Base-by-base conservation (phyloP, 208 protist genomes). In the Trypanosoma brucei region DNA sequence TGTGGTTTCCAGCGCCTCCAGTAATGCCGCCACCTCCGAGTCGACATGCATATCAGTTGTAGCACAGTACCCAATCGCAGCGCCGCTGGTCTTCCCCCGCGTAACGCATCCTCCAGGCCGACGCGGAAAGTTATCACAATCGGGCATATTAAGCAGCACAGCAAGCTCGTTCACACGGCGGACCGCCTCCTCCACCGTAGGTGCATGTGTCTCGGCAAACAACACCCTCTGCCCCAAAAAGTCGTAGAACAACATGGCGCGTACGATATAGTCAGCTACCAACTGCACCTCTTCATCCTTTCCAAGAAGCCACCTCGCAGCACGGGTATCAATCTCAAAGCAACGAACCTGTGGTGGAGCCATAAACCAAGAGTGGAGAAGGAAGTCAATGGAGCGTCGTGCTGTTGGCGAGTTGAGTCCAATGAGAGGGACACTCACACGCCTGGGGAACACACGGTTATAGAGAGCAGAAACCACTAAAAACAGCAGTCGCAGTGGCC, bases 171-270 rank as follows among this genome's bases (percentile, higher is more conserved):
- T 46, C 2, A 91, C 50, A 0, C 67, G 81, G 36, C 39, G 14
- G 35, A 86, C 70, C 2, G 84, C 79, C 31, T 70, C 74, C 22
- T 48, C 53, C 5, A 70, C 34, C 0, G 55, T 67, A 13, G 36
- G 3, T 22, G 67, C 78, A 53, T 91, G 81, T 6, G 84, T 91
- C 56, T 91, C 84, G 0, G 78, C 84, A 56, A 91, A 91, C n/a
- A 91, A 62, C 2, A 91, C 78, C 36, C 84, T 72, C 57, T 88
- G 80, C 0, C 84, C 84, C 3, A 78, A 69, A 36, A 91, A 44
- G 52, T 91, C 84, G 65, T 91, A 88, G 30, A 91, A 84, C 1
- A 91, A 65, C 81, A 91, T 87, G 0, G 84, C 84, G 34, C 84
- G 84, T 34, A 75, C 60, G 30, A 89, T 89, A 35, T 61, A 68